Percentiles rank a stretch among this genome's conserved stretches.
Conservation (phyloP, 129 eudicot genomes). For the Chrysanthemum lavandulifolium region DNA sequence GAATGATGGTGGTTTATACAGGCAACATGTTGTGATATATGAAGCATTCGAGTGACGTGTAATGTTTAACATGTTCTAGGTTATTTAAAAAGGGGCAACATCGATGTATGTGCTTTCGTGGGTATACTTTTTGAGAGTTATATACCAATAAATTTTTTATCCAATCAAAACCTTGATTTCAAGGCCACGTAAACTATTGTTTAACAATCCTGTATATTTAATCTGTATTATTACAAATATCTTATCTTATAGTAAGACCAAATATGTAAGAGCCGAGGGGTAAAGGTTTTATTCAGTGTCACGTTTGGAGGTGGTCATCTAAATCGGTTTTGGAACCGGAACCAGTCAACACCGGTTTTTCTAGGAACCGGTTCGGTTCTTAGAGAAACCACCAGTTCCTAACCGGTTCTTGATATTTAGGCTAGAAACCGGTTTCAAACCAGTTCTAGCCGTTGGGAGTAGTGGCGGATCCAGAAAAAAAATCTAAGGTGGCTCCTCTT, state of each 20-base stretch:
- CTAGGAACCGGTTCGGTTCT: too few species aligned
- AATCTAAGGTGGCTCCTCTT: too few species aligned
- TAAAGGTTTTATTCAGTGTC: too few species aligned
- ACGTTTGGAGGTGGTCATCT: too few species aligned
- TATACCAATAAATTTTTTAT: slow-evolving; percentile 17
- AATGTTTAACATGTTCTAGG: slow-evolving; percentile 1
- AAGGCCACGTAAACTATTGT: slow-evolving; percentile 29
- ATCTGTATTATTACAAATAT: slow-evolving; percentile 3
- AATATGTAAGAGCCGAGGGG: neutral
- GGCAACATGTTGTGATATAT: slow-evolving; percentile 32
- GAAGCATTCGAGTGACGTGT: slow-evolving; percentile 31
- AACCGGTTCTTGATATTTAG: too few species aligned
- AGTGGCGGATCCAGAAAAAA: too few species aligned
- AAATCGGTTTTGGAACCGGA: too few species aligned
- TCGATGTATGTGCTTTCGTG: slow-evolving; percentile 30
- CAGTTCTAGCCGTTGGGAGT: too few species aligned
- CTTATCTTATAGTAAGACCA: neutral
- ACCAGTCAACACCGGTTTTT: too few species aligned
- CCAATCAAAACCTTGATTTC: slow-evolving; percentile 32
- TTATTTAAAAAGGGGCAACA: slow-evolving; percentile 27
- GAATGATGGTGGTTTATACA: slow-evolving; percentile 24
- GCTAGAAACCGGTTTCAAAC: too few species aligned
- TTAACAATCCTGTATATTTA: neutral
- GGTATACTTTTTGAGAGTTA: slow-evolving; percentile 14
- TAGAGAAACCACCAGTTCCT: too few species aligned